phyloP scores from a whole-genome alignment of 306 rosid genomes.

The Fagus sylvatica region DNA sequence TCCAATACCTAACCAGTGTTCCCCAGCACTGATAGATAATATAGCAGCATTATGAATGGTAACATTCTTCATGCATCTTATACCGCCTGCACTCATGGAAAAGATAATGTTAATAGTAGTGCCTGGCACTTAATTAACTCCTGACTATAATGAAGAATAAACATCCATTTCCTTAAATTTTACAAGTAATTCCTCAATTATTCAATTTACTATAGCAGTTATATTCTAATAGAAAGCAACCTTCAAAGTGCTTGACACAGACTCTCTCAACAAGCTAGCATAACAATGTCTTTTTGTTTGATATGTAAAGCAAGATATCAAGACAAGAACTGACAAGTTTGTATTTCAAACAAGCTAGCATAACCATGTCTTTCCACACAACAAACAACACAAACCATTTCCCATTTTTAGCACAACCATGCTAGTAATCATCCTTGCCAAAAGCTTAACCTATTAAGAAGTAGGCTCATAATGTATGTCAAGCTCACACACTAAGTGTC shows the following conservation, averaged over 20 bases:
- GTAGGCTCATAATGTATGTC: not conserved
- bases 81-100: slow-evolving; percentile 61
- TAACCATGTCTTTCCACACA: not conserved
- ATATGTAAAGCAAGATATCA: no score
- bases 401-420: not conserved
- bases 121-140: slow-evolving; percentile 5
- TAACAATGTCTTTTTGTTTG: no score
- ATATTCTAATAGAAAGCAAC: not conserved
- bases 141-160: not conserved
- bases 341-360: not conserved
- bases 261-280: not conserved
- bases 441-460: not conserved
- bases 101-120: slow-evolving; percentile 9
- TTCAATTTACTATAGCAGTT: not conserved
- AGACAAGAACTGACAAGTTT: no score
- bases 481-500: not conserved
- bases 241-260: not conserved
- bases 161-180: slow-evolving; percentile 10
- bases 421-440: not conserved
- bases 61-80: slow-evolving; percentile 84
- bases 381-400: not conserved
- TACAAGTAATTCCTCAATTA: slow-evolving; percentile 5
- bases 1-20: slow-evolving; percentile 98
- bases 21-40: slow-evolving; percentile 91
- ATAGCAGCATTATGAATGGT: slow-evolving; percentile 79